Percentiles rank a stretch among this genome's conserved stretches.
phyloP scores from a whole-genome alignment of 176 grass and related monocot genomes.

The Otatea glauca region DNA sequence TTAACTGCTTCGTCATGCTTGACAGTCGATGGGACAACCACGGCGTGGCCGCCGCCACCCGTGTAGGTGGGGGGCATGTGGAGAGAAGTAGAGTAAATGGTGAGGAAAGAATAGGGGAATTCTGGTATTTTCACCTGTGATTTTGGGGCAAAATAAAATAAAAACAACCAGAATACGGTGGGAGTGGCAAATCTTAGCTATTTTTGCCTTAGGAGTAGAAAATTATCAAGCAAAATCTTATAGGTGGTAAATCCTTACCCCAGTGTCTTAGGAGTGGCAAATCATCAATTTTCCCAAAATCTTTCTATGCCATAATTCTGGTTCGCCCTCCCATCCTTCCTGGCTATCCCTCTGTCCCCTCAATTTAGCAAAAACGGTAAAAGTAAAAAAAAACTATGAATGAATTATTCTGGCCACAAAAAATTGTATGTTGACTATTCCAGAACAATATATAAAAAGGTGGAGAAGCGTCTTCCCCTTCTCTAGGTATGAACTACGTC shows the following conservation, averaged over 20 bases:
- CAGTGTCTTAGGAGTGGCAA: too few species aligned
- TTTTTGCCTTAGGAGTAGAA: too few species aligned
- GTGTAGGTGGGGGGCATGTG: too few species aligned
- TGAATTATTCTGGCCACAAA: not conserved
- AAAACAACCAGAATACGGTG: too few species aligned
- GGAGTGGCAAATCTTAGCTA: too few species aligned
- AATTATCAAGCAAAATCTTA: too few species aligned
- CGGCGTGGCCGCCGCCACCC: too few species aligned
- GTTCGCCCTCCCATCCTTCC: not conserved
- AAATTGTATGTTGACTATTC: slow-evolving; percentile 10
- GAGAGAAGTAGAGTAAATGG: not conserved
- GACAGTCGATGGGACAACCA: too few species aligned
- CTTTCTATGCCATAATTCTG: not conserved
- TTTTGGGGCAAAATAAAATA: not conserved
- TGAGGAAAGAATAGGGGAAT: not conserved
- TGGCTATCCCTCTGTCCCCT: not conserved
- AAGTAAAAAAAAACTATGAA: not conserved
- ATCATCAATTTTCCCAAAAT: too few species aligned
- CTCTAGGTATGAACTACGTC: not conserved
- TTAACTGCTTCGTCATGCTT: not conserved
- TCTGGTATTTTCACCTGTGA: not conserved
- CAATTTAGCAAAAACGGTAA: not conserved
- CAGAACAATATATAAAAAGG: not conserved
- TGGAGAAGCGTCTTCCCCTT: not conserved
- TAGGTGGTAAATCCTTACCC: too few species aligned